Evolutionary conservation across 129 eudicot species (phyloP), one percentile per base, ranked within the genome.

Genomic region (Tagetes erecta): DNA sequence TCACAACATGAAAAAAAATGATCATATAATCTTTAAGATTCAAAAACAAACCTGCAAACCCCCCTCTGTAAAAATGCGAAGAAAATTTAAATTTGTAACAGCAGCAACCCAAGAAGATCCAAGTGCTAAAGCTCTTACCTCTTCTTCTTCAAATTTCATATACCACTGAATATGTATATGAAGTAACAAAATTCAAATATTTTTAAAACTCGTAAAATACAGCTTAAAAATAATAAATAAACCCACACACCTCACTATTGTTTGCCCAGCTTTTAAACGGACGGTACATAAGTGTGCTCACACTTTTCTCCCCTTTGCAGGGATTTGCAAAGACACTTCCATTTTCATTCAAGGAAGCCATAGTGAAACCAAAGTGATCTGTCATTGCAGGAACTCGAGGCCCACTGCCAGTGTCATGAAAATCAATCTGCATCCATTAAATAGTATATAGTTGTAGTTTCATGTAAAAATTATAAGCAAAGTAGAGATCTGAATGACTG

Each of bases 331-430:
- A 91, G 46, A 91, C 96, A 77, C 99, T 82, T 58, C 97, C 99
- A 52, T 81, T 85, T 79, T 95, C 97, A 79, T 87, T 88, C 31
- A 95, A 72, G 41, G 97, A 82, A 82, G 99, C 99, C 97, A 95
- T 88, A 45, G 99, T 87, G 78, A 88, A 95, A 47, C 99, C 99
- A 87, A 88, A 95, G 79, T 91, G 88, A 78, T 95, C 99, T 9
- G 97, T 95, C 99, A 91, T 91, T 57, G 99, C 96, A 42, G 97
- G 95, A 72, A 95, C 89, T 59, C 99, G 87, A 27, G 97, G 89
- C 46, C 96, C 96, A 76, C 91, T 89, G 41, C 99, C 90, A 14
- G 99, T 95, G 80, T 95, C 99, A 79, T 95, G 99, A 83, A 95
- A 95, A 78, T 91, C 99, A 30, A 81, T 87, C 99, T 95, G 97